Percentiles rank a stretch among this genome's conserved stretches.
Evolutionary conservation across 2,329 filamentous ascomycete genomes (phyloP).

Genomic region (Stylonectria norvegica): DNA sequence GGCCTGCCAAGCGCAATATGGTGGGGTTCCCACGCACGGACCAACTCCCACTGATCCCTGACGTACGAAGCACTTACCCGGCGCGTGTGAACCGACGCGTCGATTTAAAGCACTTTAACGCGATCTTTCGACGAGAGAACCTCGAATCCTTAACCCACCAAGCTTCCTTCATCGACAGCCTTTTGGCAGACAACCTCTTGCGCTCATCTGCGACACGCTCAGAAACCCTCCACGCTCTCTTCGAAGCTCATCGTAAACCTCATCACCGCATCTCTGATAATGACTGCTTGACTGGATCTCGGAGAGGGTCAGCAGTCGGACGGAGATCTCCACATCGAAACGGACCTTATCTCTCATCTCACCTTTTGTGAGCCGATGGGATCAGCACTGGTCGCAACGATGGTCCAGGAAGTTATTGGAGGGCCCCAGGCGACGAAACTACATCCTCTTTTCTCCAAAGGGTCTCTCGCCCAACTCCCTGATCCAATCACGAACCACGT

Average conservation of each 20-base stretch:
- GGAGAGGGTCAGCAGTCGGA: too few species aligned
- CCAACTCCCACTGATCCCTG: constrained; percentile 19
- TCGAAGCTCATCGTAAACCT: too few species aligned
- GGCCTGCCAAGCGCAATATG: constrained; percentile 15
- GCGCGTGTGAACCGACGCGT: constrained; percentile 23
- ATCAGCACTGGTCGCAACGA: constrained; percentile 40
- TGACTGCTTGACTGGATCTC: constrained; percentile 21
- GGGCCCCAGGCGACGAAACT: constrained; percentile 42
- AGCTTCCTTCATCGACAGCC: constrained; percentile 8
- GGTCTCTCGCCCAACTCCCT: constrained; percentile 10
- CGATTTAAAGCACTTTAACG: constrained; percentile 22
- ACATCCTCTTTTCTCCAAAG: constrained; percentile 53
- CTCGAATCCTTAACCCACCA: constrained; percentile 1
- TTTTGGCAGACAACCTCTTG: too few species aligned
- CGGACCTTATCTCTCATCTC: too few species aligned
- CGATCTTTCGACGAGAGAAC: constrained; percentile 17
- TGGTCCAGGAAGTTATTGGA: constrained; percentile 40
- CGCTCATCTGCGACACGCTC: constrained; percentile 2
- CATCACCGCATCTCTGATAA: constrained; percentile 10
- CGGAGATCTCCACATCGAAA: too few species aligned
- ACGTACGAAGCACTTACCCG: constrained; percentile 16
- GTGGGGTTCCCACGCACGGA: constrained; percentile 16
- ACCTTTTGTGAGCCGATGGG: constrained; percentile 44
- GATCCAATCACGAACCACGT: constrained; percentile 3
- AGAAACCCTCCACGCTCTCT: not conserved